Percentiles rank a stretch among this genome's conserved stretches.
These are phyloP conservation scores for Tothia fuscella DNA, from an alignment of 2,329 filamentous ascomycete genomes.

Conservation along the genomic window DNA sequence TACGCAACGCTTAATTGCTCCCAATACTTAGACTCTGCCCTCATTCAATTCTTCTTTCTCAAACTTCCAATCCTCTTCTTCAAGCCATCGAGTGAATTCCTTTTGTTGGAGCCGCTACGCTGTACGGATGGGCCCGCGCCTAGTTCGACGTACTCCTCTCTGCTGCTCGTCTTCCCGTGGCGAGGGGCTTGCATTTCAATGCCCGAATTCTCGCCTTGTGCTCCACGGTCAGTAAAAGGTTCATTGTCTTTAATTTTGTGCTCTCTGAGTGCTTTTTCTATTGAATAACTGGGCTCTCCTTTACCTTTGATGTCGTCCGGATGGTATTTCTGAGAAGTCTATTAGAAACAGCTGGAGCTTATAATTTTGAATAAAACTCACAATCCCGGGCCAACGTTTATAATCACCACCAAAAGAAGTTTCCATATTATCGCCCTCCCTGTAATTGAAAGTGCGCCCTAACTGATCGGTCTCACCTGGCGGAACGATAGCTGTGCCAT, in stretches of 20 bases:
- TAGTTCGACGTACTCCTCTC: constrained; percentile 17
- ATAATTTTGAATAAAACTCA: constrained; percentile 34
- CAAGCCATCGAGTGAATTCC: constrained; percentile 26
- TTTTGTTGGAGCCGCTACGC: constrained; percentile 19
- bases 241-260: constrained; percentile 32
- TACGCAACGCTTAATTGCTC: too few species aligned
- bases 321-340: constrained; percentile 42
- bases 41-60: constrained; percentile 19
- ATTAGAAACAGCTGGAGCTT: constrained; percentile 12
- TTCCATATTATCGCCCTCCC: constrained; percentile 79
- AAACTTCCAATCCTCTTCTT: constrained; percentile 38
- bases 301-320: constrained; percentile 74
- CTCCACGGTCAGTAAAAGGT: neutral
- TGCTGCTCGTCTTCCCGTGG: constrained; percentile 14
- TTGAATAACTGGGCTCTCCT: constrained; percentile 61
- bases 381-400: constrained; percentile 60
- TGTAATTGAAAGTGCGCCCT: constrained; percentile 62
- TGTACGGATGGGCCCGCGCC: constrained; percentile 22
- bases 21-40: too few species aligned
- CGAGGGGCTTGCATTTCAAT: constrained; percentile 31
- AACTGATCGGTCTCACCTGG: constrained; percentile 56
- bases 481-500: constrained; percentile 68
- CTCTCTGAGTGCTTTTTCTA: constrained; percentile 55
- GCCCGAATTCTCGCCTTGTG: constrained; percentile 21
- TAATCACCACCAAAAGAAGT: constrained; percentile 65